Base-by-base conservation (phyloP, 495 filamentous ascomycete genomes). In the Penicillium pulvis region DNA sequence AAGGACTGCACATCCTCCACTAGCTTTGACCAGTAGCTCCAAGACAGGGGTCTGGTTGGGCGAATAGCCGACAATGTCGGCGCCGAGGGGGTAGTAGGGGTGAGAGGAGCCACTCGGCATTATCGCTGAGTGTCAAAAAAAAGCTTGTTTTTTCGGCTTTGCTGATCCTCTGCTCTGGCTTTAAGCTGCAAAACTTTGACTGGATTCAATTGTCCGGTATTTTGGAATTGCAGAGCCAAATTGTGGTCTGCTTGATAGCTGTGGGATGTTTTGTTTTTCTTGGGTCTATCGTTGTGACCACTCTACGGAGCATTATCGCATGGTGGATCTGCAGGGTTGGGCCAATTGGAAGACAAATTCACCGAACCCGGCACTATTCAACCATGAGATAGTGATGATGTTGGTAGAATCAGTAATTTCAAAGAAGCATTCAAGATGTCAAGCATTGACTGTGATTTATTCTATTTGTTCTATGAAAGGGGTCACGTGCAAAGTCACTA, bases 31-130 rank as follows among this genome's bases (percentile, higher is more conserved):
- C 12, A 89, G 75, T n/a, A 90, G 70, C 30, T 72, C 69, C 4
- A 81, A 65, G 5, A 87, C 75, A 42, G 79, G 70, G 65, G 75
- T 76, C 62, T 81, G 74, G 72, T 90, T 90, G 56, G 83, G 77
- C 45, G 77, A 65, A 70, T 90, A 94, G 30, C 72, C 78, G 12
- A 79, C 72, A 47, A 94, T 85, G 19, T 75, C 55, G 14, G 82
- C 83, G 48, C 83, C 83, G 4, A 82, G 63, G 12, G 90, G 90
- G 61, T 88, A 90, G 69, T 92, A 93, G 10, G 90, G 89, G 60
- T 93, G 89, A 19, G 67, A 61, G 54, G 62, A 51, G 54, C 49
- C 35, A 26, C 44, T 50, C 36, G 59, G 47, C 68, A 73, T 71
- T 44, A 20, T 30, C 28, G 3, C 17, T 39, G 19, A 36, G 9